Percentiles rank a stretch among this genome's conserved stretches.
These are phyloP conservation scores for Suillus placidus DNA, from an alignment of 768 basidiomycete genomes.

Conservation along the genomic window DNA sequence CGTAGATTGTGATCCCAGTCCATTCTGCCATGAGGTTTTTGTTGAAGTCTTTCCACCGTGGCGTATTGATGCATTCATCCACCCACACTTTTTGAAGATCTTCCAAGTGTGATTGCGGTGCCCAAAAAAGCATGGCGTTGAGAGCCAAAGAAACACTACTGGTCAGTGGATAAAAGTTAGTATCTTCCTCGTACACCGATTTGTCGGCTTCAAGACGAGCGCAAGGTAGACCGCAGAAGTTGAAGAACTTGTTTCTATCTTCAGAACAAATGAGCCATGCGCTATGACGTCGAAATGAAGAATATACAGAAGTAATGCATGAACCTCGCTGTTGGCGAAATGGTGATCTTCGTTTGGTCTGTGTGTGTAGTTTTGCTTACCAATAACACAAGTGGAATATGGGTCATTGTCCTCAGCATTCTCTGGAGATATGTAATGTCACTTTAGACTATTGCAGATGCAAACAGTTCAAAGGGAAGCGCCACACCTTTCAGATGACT, in stretches of 20 bases:
- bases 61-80: constrained; percentile 42
- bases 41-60: constrained; percentile 45
- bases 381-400: constrained; percentile 14
- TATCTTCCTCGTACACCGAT: constrained; percentile 5
- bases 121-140: constrained; percentile 41
- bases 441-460: not conserved
- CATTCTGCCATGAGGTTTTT: constrained; percentile 46
- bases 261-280: not conserved
- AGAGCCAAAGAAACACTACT: constrained; percentile 7
- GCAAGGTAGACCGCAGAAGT: constrained; percentile 9
- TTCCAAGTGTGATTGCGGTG: constrained; percentile 46
- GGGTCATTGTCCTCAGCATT: not conserved
- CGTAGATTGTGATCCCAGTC: constrained; percentile 51
- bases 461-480: not conserved
- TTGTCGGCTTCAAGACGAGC: constrained; percentile 8
- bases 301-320: constrained; percentile 6
- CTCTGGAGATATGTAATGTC: not conserved
- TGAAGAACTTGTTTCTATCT: constrained; percentile 12
- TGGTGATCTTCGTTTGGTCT: not conserved
- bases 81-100: constrained; percentile 47
- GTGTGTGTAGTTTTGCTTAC: not conserved
- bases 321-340: constrained; percentile 3
- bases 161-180: not conserved
- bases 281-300: not conserved
- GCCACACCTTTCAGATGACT: constrained; percentile 6